Conservation (phyloP, 495 filamentous ascomycete genomes). For the Podospora australis region DNA sequence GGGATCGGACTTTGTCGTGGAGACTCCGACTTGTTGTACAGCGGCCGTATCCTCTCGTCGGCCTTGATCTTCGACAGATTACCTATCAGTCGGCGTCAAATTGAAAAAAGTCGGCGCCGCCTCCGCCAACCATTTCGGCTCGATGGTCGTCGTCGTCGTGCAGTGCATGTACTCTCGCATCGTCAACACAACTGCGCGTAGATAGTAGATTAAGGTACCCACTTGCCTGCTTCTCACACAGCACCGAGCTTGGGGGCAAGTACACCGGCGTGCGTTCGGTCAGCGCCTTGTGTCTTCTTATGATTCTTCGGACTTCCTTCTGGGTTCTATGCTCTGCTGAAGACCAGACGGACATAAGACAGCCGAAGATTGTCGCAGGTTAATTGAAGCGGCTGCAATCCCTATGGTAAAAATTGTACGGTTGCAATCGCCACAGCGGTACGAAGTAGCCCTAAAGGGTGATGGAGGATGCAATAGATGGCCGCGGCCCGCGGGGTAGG, state of each 20-base stretch:
- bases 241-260: conserved; percentile 80
- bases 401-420: too few species aligned
- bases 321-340: too few species aligned
- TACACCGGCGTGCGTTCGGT: conserved; percentile 95
- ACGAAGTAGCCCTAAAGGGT: too few species aligned
- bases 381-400: too few species aligned
- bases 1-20: too few species aligned
- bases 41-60: conserved; percentile 86
- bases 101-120: conserved; percentile 99
- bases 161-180: conserved; percentile 97
- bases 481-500: too few species aligned
- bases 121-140: conserved; percentile 87
- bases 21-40: conserved; percentile 95
- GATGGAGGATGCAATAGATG: too few species aligned
- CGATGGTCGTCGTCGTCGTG: conserved; percentile 81
- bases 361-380: too few species aligned
- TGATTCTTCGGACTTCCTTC: too few species aligned
- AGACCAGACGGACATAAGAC: too few species aligned
- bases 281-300: conserved; percentile 92
- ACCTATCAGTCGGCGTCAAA: conserved; percentile 83
- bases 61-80: conserved; percentile 86
- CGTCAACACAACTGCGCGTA: conserved; percentile 80
- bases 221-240: conserved; percentile 93
- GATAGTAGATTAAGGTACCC: conserved; percentile 95
- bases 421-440: too few species aligned